Conservation (phyloP, 495 filamentous ascomycete species). For the Penicillium herquei region DNA sequence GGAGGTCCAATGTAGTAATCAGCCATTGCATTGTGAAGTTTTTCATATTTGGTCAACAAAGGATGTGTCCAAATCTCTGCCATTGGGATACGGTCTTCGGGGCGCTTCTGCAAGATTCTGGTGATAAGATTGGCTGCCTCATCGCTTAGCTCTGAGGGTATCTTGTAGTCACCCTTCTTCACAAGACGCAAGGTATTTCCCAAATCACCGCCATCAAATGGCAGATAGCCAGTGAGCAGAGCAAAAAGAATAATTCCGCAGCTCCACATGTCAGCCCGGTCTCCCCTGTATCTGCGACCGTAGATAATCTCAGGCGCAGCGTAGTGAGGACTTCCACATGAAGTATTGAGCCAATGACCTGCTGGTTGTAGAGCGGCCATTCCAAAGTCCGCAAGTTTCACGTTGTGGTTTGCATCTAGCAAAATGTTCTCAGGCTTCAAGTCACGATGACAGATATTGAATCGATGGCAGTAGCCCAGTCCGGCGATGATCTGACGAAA, state of each 20-base stretch:
- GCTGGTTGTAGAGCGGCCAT: constrained; percentile 92
- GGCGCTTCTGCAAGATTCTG: constrained; percentile 70
- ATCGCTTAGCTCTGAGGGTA: constrained; percentile 62
- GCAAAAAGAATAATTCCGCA: constrained; percentile 89
- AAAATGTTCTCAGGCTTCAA: constrained; percentile 98
- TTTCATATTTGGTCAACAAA: constrained; percentile 75
- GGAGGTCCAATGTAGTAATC: constrained; percentile 53
- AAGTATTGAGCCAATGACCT: constrained; percentile 72
- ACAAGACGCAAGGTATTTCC: constrained; percentile 62
- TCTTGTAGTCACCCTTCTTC: constrained; percentile 65
- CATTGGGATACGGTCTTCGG: constrained; percentile 72
- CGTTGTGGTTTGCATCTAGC: constrained; percentile 62
- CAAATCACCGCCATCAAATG: constrained; percentile 72
- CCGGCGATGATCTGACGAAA: constrained; percentile 95
- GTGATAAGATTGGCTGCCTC: constrained; percentile 79
- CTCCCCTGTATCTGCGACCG: constrained; percentile 71
- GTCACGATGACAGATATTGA: constrained; percentile 94
- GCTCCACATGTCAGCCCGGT: constrained; percentile 89
- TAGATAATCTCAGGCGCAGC: constrained; percentile 87
- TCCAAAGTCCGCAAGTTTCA: constrained; percentile 96
- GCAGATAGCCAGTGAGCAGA: constrained; percentile 72
- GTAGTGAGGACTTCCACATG: constrained; percentile 96
- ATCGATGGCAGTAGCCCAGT: constrained; percentile 84
- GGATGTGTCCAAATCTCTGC: constrained; percentile 80
- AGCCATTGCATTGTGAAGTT: constrained; percentile 51